A percentile compares a stretch with the other conserved stretches of the same genome.
Conservation (phyloP, 2,329 filamentous ascomycete species). For the Aspergillus quadricinctus region DNA sequence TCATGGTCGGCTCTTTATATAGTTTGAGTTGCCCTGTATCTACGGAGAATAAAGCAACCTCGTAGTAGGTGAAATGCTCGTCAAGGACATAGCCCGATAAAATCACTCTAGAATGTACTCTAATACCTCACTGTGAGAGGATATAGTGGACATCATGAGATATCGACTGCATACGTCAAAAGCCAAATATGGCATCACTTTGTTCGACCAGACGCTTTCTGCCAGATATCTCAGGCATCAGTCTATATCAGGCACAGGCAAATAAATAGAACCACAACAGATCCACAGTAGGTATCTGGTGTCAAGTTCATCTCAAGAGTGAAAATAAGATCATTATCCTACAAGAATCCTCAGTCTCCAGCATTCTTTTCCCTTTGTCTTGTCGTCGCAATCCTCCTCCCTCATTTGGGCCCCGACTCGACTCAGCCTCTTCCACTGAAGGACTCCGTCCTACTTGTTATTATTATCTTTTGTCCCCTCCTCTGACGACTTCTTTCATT, state of each 20-base stretch:
- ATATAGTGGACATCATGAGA: background rate
- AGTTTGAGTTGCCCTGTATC: background rate
- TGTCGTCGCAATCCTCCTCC: background rate
- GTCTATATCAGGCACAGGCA: background rate
- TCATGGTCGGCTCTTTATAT: background rate
- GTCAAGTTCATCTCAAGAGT: background rate
- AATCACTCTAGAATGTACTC: background rate
- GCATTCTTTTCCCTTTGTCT: background rate
- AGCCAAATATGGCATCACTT: background rate
- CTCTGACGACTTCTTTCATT: conserved; percentile 2
- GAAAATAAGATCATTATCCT: background rate
- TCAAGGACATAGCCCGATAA: background rate
- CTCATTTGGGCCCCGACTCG: background rate
- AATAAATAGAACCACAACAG: no score
- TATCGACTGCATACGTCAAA: background rate
- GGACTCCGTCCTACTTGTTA: background rate
- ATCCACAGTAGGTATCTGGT: no score
- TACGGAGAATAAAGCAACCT: background rate
- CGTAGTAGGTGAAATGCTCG: background rate
- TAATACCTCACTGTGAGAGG: background rate
- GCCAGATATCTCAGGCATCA: background rate
- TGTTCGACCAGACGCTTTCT: background rate
- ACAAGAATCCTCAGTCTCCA: background rate
- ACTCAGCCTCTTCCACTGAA: background rate
- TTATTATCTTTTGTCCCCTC: conserved; percentile 5